phyloP scores from a whole-genome alignment of 768 basidiomycete species.

The Lyophyllum semitale region DNA sequence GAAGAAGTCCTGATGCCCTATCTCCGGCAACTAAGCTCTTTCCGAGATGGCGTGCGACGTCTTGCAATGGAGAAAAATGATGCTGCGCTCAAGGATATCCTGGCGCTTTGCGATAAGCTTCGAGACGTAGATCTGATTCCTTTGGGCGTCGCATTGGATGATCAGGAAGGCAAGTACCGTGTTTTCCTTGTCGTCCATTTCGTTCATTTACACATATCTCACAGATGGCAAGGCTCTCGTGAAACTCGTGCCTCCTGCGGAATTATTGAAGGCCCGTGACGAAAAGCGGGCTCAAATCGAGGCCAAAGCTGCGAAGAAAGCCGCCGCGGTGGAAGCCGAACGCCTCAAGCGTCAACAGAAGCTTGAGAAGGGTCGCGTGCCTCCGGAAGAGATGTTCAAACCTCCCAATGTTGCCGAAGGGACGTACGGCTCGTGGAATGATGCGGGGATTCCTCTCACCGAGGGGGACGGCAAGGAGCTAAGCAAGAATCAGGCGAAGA shows the following conservation, averaged over 20 bases:
- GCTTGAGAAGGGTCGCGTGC: conserved; percentile 81
- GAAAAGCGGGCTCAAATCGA: conserved; percentile 79
- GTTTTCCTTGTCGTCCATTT: conserved; percentile 1
- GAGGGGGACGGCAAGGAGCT: conserved; percentile 84
- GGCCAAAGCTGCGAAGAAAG: conserved; percentile 81
- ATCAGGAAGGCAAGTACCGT: conserved; percentile 77
- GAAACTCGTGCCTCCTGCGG: conserved; percentile 83
- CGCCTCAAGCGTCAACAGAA: conserved; percentile 70
- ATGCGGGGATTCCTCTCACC: conserved; percentile 80
- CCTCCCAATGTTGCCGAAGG: conserved; percentile 76
- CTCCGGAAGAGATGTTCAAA: conserved; percentile 81
- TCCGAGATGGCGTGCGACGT: conserved; percentile 87
- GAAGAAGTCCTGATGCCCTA: conserved; percentile 91
- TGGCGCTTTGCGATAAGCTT: conserved; percentile 85
- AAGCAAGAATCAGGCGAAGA: conserved; percentile 81
- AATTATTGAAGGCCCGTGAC: conserved; percentile 82
- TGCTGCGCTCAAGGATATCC: conserved; percentile 72
- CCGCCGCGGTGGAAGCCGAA: conserved; percentile 63
- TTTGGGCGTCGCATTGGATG: conserved; percentile 95
- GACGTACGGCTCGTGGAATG: conserved; percentile 83
- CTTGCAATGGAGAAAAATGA: conserved; percentile 76
- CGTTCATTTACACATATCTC: conserved; percentile 9
- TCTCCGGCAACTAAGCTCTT: conserved; percentile 78
- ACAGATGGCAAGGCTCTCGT: conserved; percentile 93
- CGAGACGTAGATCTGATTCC: conserved; percentile 89